Conservation (phyloP, 2,329 filamentous ascomycete species). For the Beauveria australis region DNA sequence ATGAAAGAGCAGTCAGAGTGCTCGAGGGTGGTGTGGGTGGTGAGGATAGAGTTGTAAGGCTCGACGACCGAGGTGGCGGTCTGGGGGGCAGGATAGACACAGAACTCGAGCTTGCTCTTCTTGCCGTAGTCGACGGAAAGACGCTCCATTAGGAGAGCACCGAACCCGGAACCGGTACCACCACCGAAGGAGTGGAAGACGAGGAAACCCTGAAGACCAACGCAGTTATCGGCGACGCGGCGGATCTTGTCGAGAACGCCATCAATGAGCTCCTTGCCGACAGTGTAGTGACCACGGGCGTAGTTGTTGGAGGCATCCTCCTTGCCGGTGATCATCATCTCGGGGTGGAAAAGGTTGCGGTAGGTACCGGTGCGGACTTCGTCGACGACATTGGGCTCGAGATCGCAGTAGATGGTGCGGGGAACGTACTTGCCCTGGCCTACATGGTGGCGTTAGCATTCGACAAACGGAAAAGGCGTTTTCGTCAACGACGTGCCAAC, state of each 20-base stretch:
- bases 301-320: slow-evolving; percentile 99
- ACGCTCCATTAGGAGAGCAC: slow-evolving; percentile 96
- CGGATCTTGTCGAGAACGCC: slow-evolving; percentile 96
- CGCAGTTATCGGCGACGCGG: slow-evolving; percentile 95
- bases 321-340: slow-evolving; percentile 99
- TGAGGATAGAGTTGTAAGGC: slow-evolving; percentile 99
- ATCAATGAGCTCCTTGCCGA: slow-evolving; percentile 98
- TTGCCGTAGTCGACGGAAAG: slow-evolving; percentile 99
- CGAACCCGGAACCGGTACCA: slow-evolving; percentile 97
- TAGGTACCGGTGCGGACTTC: slow-evolving; percentile 97
- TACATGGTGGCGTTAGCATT: slow-evolving; percentile 30
- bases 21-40: slow-evolving; percentile 97
- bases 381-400: slow-evolving; percentile 98
- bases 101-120: slow-evolving; percentile 99
- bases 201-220: slow-evolving; percentile 96
- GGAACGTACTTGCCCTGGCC: slow-evolving; percentile 98
- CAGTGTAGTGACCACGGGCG: slow-evolving; percentile 98
- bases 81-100: slow-evolving; percentile 95
- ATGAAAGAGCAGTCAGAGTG: slow-evolving; percentile 99
- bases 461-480: background rate
- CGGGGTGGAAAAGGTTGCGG: slow-evolving; percentile 94
- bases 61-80: slow-evolving; percentile 96
- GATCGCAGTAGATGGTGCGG: slow-evolving; percentile 98
- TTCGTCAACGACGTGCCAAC: background rate
- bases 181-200: slow-evolving; percentile 99